These are phyloP conservation scores for Plantago major DNA, from an alignment of 257 asterid species.

Conservation along the genomic window DNA sequence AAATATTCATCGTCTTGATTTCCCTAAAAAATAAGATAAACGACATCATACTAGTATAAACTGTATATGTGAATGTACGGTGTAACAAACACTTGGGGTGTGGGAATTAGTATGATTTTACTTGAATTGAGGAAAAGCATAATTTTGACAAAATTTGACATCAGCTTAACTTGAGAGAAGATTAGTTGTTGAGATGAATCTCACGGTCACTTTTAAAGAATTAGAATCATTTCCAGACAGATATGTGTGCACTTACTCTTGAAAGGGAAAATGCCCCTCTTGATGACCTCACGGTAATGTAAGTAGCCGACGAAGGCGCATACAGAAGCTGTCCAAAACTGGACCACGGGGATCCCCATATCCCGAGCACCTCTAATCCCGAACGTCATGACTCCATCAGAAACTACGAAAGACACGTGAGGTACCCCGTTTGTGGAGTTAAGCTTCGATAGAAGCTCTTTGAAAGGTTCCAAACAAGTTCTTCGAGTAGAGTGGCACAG, in stretches of 20 bases:
- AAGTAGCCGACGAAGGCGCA: slow-evolving; percentile 40
- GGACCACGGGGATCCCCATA: slow-evolving; percentile 42
- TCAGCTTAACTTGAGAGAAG: too few species aligned
- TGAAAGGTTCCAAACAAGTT: slow-evolving; percentile 37
- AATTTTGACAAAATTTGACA: too few species aligned
- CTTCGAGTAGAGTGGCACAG: slow-evolving; percentile 27
- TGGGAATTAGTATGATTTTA: background rate
- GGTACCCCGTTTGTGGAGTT: slow-evolving; percentile 26
- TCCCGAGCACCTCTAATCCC: slow-evolving; percentile 40
- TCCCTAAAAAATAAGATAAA: too few species aligned
- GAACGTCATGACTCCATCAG: slow-evolving; percentile 48
- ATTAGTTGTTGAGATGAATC: too few species aligned
- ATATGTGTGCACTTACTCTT: slow-evolving; percentile 34
- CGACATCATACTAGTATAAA: too few species aligned
- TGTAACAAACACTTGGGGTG: background rate
- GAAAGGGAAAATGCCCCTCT: slow-evolving; percentile 40
- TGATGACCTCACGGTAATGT: slow-evolving; percentile 29
- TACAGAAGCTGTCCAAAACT: slow-evolving; percentile 54
- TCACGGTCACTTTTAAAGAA: background rate
- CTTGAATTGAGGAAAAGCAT: too few species aligned
- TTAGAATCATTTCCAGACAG: background rate
- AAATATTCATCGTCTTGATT: too few species aligned
- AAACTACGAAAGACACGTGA: slow-evolving; percentile 33
- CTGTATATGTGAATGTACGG: too few species aligned
- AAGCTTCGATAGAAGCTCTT: slow-evolving; percentile 30